phyloP scores from a whole-genome alignment of 257 asterid genomes.

The Primulina huaijiensis region DNA sequence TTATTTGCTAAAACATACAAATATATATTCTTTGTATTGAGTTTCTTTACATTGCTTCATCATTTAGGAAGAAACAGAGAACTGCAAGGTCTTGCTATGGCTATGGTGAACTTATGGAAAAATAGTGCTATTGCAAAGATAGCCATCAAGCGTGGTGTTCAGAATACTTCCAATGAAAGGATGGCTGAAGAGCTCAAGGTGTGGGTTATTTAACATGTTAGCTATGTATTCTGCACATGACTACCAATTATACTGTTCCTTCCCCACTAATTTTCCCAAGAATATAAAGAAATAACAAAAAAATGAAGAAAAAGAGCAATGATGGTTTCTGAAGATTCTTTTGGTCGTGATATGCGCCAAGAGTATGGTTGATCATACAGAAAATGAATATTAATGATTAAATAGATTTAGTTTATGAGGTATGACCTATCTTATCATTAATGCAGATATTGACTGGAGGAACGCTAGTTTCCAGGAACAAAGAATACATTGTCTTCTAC shows the following conservation, averaged over 20 bases:
- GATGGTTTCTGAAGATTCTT: too few species aligned
- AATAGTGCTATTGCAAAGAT: constrained; percentile 75
- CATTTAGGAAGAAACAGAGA: constrained; percentile 75
- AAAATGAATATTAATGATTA: neutral
- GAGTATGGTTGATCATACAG: too few species aligned
- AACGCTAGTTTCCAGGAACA: constrained; percentile 81
- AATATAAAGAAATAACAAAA: too few species aligned
- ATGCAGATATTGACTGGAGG: constrained; percentile 89
- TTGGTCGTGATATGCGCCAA: too few species aligned
- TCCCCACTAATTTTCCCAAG: neutral
- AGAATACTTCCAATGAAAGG: constrained; percentile 73
- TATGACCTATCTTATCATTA: constrained; percentile 18
- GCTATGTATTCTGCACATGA: neutral
- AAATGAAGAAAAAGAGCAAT: too few species aligned
- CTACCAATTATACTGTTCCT: neutral
- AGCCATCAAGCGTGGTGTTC: constrained; percentile 89
- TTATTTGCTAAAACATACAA: constrained; percentile 14
- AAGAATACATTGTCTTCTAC: constrained; percentile 85
- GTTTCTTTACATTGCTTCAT: constrained; percentile 7
- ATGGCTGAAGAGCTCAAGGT: constrained; percentile 99
- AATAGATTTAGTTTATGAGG: neutral
- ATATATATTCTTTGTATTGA: neutral
- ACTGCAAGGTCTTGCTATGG: constrained; percentile 81
- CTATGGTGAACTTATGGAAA: constrained; percentile 88
- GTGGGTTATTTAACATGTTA: neutral